These are phyloP conservation scores for Eremothecium coryli DNA, from an alignment of 1,139 yeast genomes.

Conservation along the genomic window DNA sequence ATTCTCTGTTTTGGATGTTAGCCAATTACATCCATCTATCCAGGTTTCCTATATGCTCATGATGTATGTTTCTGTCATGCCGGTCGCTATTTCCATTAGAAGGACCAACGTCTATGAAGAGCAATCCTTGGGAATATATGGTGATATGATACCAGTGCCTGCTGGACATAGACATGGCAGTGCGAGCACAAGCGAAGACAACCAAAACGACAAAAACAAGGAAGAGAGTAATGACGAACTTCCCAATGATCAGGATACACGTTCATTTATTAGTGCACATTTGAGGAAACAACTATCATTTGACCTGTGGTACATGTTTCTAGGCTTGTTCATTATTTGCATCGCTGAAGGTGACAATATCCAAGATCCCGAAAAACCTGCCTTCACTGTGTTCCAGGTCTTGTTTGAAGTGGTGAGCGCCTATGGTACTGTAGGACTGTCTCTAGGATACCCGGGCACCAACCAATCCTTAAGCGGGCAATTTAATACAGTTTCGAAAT, in stretches of 20 bases:
- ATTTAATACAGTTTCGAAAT: slow-evolving; percentile 65
- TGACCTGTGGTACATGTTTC: slow-evolving; percentile 87
- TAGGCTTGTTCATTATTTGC: slow-evolving; percentile 79
- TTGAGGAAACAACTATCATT: slow-evolving; percentile 84
- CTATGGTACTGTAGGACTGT: slow-evolving; percentile 90
- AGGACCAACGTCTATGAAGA: slow-evolving; percentile 97
- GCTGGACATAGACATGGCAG: slow-evolving; percentile 20
- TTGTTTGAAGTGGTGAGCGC: slow-evolving; percentile 90
- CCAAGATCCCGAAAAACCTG: slow-evolving; percentile 34
- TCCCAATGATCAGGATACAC: slow-evolving; percentile 25
- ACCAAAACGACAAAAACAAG: slow-evolving; percentile 23
- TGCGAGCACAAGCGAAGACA: slow-evolving; percentile 11
- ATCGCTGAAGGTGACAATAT: slow-evolving; percentile 70
- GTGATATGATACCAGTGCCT: slow-evolving; percentile 33
- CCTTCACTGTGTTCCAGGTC: slow-evolving; percentile 61
- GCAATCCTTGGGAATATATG: slow-evolving; percentile 81
- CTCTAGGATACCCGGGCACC: slow-evolving; percentile 67
- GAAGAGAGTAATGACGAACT: too few relatives aligned
- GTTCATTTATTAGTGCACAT: slow-evolving; percentile 75
- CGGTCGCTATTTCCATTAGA: slow-evolving; percentile 91
- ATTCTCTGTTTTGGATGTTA: slow-evolving; percentile 59
- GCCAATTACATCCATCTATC: slow-evolving; percentile 75
- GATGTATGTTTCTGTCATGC: slow-evolving; percentile 97
- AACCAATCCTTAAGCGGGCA: slow-evolving; percentile 64
- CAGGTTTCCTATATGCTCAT: slow-evolving; percentile 89